Percentiles rank a stretch among this genome's conserved stretches.
These are phyloP conservation scores for Talaromyces wortmannii DNA, from an alignment of 495 filamentous ascomycete genomes.

Conservation along the genomic window DNA sequence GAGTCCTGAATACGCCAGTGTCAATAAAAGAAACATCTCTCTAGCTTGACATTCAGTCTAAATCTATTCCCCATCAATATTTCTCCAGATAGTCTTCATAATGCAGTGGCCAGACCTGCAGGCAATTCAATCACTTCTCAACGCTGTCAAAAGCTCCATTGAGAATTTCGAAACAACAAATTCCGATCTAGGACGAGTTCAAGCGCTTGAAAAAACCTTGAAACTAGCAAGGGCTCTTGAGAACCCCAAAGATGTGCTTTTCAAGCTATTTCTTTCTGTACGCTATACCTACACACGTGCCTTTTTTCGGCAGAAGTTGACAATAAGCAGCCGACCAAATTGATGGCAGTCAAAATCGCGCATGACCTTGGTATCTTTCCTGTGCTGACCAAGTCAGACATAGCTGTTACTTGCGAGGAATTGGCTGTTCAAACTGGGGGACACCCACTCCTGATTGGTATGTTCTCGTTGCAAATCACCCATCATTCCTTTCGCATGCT, in stretches of 20 bases:
- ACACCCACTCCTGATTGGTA: conserved; percentile 14
- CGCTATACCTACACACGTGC: not conserved
- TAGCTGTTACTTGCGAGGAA: conserved; percentile 5
- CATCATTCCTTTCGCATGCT: not conserved
- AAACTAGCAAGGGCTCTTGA: conserved; percentile 11
- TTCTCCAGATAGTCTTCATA: too few relatives aligned
- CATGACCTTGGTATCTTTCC: conserved; percentile 15
- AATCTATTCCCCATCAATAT: too few relatives aligned
- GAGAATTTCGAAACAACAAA: not conserved
- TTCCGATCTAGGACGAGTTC: conserved; percentile 4
- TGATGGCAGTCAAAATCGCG: conserved; percentile 18
- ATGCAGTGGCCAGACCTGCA: too few relatives aligned
- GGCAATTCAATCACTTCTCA: too few relatives aligned
- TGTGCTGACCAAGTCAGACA: conserved; percentile 6
- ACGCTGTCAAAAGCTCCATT: too few relatives aligned
- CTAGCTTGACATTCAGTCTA: too few relatives aligned
- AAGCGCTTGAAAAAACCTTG: conserved; percentile 8
- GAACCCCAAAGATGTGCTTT: conserved; percentile 11
- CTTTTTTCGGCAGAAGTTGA: not conserved
- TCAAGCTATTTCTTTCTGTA: conserved; percentile 12
- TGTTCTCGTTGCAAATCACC: conserved; percentile 1
- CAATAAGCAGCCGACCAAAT: conserved; percentile 8
- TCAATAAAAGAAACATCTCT: too few relatives aligned
- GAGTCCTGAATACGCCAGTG: too few relatives aligned
- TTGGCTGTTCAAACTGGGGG: conserved; percentile 12